Evolutionary conservation across 495 filamentous ascomycete species (phyloP).

Genomic region (Pseudotulostoma volvatum): DNA sequence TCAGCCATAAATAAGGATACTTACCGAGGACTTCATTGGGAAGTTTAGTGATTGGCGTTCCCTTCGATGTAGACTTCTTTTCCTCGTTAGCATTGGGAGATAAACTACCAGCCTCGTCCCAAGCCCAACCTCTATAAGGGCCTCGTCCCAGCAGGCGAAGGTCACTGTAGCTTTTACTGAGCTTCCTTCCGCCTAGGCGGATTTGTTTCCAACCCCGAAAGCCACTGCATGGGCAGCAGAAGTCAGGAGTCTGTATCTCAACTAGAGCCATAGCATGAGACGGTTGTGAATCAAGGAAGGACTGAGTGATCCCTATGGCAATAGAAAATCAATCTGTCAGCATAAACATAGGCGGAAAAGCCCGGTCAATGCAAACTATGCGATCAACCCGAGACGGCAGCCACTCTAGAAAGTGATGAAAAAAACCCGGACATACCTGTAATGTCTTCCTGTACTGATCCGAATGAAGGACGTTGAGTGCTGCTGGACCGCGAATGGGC

Average conservation of each 20-base stretch:
- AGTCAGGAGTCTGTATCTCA: slow-evolving; percentile 34
- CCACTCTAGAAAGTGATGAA: not conserved
- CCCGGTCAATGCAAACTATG: not conserved
- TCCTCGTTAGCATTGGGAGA: slow-evolving; percentile 18
- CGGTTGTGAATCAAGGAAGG: slow-evolving; percentile 49
- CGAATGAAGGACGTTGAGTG: slow-evolving; percentile 26
- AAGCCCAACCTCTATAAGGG: slow-evolving; percentile 36
- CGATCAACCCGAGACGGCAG: slow-evolving; percentile 5
- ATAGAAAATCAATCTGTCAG: not conserved
- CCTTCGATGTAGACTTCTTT: slow-evolving; percentile 16
- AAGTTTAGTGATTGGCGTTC: slow-evolving; percentile 43
- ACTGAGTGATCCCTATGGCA: slow-evolving; percentile 46
- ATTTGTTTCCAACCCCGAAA: slow-evolving; percentile 62
- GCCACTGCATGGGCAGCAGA: slow-evolving; percentile 54
- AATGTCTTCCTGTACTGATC: slow-evolving; percentile 32
- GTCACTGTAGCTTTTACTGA: slow-evolving; percentile 59
- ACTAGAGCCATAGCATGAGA: slow-evolving; percentile 13
- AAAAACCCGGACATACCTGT: slow-evolving; percentile 17
- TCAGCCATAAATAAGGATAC: no score
- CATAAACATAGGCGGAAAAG: not conserved
- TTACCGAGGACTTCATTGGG: slow-evolving; percentile 60
- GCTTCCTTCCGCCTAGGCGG: slow-evolving; percentile 42
- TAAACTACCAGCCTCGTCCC: slow-evolving; percentile 24
- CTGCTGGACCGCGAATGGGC: slow-evolving; percentile 28
- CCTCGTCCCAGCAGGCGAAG: slow-evolving; percentile 35